Percentiles rank a stretch among this genome's conserved stretches.
Evolutionary conservation across 176 grass and related monocot genomes (phyloP).

Genomic region (Aegilops sharonensis): DNA sequence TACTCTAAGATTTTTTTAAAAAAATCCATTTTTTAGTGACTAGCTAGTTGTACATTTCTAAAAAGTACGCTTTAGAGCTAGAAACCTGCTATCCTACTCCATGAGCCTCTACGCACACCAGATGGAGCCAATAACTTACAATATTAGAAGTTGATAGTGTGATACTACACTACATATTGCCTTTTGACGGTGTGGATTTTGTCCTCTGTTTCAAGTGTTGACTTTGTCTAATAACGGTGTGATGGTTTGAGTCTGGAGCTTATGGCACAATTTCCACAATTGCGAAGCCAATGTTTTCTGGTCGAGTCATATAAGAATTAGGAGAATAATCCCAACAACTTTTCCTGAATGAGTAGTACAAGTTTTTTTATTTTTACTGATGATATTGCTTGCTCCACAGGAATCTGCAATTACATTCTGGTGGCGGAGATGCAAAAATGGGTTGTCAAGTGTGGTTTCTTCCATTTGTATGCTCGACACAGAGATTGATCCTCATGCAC

Average conservation of each 20-base stretch:
- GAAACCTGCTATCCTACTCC: neutral
- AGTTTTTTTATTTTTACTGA: neutral
- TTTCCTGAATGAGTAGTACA: neutral
- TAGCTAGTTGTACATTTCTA: too few relatives aligned
- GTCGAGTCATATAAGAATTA: neutral
- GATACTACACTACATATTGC: too few relatives aligned
- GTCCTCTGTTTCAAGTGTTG: neutral
- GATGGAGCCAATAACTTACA: neutral
- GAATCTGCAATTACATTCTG: neutral
- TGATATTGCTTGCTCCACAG: neutral
- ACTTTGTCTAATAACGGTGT: neutral
- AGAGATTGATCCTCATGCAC: neutral
- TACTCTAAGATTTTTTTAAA: too few relatives aligned
- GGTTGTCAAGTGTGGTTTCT: neutral
- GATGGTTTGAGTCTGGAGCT: neutral
- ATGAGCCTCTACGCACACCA: neutral
- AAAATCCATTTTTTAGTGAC: too few relatives aligned
- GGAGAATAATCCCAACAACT: neutral
- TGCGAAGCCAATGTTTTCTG: neutral
- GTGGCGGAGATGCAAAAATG: neutral
- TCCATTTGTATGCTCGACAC: neutral
- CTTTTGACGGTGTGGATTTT: too few relatives aligned
- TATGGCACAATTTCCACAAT: neutral
- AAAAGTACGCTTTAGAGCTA: too few relatives aligned
- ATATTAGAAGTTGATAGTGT: too few relatives aligned